phyloP scores from a whole-genome alignment of 805 yeast genomes.

The Schwanniomyces polymorphus region DNA sequence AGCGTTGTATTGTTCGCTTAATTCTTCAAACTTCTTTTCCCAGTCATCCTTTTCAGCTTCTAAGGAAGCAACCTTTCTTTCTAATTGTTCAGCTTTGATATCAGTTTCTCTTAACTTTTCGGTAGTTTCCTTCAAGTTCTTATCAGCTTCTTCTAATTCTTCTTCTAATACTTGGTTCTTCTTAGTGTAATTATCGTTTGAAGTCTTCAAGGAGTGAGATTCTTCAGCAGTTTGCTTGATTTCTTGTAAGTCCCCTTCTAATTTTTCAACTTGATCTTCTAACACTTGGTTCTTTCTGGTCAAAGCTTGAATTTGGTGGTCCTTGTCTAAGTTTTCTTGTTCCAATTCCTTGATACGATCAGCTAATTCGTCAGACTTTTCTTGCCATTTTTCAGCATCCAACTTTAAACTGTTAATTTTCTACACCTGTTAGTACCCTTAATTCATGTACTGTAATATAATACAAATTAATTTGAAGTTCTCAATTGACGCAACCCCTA shows the following conservation, averaged over 20 bases:
- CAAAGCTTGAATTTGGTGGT: constrained; percentile 90
- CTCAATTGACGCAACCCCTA: neutral
- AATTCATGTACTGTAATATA: neutral
- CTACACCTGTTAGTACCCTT: constrained; percentile 32
- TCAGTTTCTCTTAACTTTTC: constrained; percentile 94
- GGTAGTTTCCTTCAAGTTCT: constrained; percentile 88
- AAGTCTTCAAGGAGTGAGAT: constrained; percentile 81
- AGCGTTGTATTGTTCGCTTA: constrained; percentile 74
- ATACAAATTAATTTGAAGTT: too few relatives aligned
- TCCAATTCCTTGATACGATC: constrained; percentile 84
- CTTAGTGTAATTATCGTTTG: constrained; percentile 88
- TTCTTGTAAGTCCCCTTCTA: constrained; percentile 71
- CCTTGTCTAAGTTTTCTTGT: constrained; percentile 89
- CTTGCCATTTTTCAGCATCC: constrained; percentile 97
- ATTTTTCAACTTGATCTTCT: constrained; percentile 79
- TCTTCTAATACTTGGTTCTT: constrained; percentile 87
- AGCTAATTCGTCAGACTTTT: constrained; percentile 85
- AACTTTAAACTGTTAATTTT: constrained; percentile 86
- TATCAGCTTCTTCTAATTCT: constrained; percentile 87
- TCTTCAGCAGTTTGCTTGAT: constrained; percentile 88
- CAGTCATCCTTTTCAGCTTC: constrained; percentile 90
- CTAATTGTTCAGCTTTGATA: constrained; percentile 93
- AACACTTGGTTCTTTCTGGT: constrained; percentile 88
- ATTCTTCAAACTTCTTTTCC: constrained; percentile 89
- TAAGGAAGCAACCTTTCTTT: constrained; percentile 87